These are phyloP conservation scores for Thelonectria rubi DNA, from an alignment of 2,329 filamentous ascomycete genomes.

Conservation along the genomic window DNA sequence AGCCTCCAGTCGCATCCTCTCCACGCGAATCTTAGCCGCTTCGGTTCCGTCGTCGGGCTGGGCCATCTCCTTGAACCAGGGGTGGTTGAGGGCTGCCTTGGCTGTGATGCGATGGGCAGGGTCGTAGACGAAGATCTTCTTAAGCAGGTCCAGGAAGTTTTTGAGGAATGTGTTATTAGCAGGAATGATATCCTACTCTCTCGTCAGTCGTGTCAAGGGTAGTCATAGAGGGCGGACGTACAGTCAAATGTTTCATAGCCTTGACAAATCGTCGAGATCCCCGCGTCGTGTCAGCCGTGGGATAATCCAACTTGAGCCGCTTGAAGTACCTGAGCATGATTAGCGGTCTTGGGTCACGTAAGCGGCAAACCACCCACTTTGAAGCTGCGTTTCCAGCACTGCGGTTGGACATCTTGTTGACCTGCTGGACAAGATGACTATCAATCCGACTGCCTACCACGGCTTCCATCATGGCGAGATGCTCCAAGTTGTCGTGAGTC, in stretches of 20 bases:
- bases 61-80: slow-evolving; percentile 73
- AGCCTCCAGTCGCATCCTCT: slow-evolving; percentile 57
- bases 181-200: slow-evolving; percentile 69
- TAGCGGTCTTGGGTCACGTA: slow-evolving; percentile 28
- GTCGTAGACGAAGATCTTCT: slow-evolving; percentile 75
- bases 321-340: slow-evolving; percentile 69
- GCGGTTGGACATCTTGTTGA: slow-evolving; percentile 62
- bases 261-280: slow-evolving; percentile 73
- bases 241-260: slow-evolving; percentile 74
- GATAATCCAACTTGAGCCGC: slow-evolving; percentile 71
- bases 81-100: slow-evolving; percentile 71
- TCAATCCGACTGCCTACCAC: slow-evolving; percentile 70
- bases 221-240: slow-evolving; percentile 49
- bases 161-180: slow-evolving; percentile 66
- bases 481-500: slow-evolving; percentile 77
- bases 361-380: slow-evolving; percentile 59
- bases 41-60: slow-evolving; percentile 74
- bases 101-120: slow-evolving; percentile 72
- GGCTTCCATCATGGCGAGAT: slow-evolving; percentile 79
- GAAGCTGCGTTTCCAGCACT: slow-evolving; percentile 68
- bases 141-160: slow-evolving; percentile 70
- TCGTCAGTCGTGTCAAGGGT: slow-evolving; percentile 14
- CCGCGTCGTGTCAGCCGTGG: slow-evolving; percentile 68
- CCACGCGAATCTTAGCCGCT: slow-evolving; percentile 69
- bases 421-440: slow-evolving; percentile 60